These are phyloP conservation scores for Chrysoporthe cubensis DNA, from an alignment of 2,329 filamentous ascomycete species.

Conservation along the genomic window DNA sequence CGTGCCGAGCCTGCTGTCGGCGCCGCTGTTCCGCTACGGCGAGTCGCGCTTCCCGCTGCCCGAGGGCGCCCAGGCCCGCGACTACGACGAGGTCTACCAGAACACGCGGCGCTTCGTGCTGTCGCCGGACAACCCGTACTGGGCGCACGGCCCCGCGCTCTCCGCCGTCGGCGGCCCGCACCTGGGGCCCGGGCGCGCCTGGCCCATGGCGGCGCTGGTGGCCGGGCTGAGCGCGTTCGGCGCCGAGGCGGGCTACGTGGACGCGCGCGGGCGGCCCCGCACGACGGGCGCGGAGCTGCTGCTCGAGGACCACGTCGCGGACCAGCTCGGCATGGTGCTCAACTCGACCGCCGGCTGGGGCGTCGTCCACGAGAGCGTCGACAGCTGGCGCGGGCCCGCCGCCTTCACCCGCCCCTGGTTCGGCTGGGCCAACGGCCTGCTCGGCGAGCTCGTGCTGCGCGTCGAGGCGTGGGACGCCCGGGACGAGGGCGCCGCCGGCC, in stretches of 20 bases:
- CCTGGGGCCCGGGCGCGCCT: slow-evolving; percentile 63
- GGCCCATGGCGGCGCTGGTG: slow-evolving; percentile 61
- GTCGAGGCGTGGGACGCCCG: slow-evolving; percentile 38
- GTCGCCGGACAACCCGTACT: slow-evolving; percentile 79
- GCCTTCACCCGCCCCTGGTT: slow-evolving; percentile 52
- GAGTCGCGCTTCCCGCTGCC: slow-evolving; percentile 22
- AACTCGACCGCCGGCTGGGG: slow-evolving; percentile 47
- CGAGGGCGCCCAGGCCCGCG: slow-evolving; percentile 34
- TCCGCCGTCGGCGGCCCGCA: slow-evolving; percentile 72
- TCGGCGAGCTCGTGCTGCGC: slow-evolving; percentile 46
- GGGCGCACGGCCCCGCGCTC: slow-evolving; percentile 66
- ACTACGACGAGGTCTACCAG: slow-evolving; percentile 69
- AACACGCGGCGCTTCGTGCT: slow-evolving; percentile 82
- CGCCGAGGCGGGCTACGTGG: slow-evolving; percentile 31
- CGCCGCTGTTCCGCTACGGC: slow-evolving; percentile 65
- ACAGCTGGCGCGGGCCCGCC: slow-evolving; percentile 43
- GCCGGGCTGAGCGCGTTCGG: slow-evolving; percentile 52
- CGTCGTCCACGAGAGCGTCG: slow-evolving; percentile 54
- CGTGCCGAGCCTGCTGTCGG: slow-evolving; percentile 67
- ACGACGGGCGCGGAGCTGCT: slow-evolving; percentile 27
- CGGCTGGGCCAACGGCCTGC: slow-evolving; percentile 48
- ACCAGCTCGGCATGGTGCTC: slow-evolving; percentile 44
- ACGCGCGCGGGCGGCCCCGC: slow-evolving; percentile 33
- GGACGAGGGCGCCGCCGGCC: slow-evolving; percentile 21
- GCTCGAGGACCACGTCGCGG: slow-evolving; percentile 37